Evolutionary conservation across 2,329 filamentous ascomycete species (phyloP).

Genomic region (Curvularia lunata): DNA sequence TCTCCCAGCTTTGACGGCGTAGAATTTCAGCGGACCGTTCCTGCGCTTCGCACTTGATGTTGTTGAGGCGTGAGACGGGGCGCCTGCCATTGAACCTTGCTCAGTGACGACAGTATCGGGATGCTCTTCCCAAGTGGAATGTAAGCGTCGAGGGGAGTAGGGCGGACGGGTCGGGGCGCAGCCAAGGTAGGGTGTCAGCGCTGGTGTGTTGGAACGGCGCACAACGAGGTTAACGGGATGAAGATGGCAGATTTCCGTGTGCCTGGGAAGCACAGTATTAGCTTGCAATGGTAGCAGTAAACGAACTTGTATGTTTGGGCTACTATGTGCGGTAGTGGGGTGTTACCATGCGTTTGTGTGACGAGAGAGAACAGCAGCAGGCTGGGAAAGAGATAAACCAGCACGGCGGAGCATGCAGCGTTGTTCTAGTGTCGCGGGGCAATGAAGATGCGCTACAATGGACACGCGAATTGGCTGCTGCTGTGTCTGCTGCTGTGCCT

Average conservation of each 20-base stretch:
- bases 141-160: constrained; percentile 1
- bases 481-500: background rate
- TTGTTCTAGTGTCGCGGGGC: background rate
- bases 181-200: background rate
- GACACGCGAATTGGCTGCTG: background rate
- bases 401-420: constrained; percentile 20
- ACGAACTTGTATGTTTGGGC: background rate
- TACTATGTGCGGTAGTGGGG: background rate
- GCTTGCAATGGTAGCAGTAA: background rate
- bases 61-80: constrained; percentile 31
- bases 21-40: constrained; percentile 63
- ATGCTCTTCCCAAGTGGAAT: constrained; percentile 9
- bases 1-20: constrained; percentile 67
- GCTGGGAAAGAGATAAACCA: constrained; percentile 9
- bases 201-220: background rate
- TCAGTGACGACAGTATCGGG: constrained; percentile 7
- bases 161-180: background rate
- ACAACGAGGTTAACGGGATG: background rate
- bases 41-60: constrained; percentile 61
- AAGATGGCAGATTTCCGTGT: background rate
- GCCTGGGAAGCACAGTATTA: background rate
- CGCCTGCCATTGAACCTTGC: constrained; percentile 25
- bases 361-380: constrained; percentile 5
- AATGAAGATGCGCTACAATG: no score
- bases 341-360: constrained; percentile 18